These are phyloP conservation scores for Phyllosticta paracitricarpa DNA, from an alignment of 2,329 filamentous ascomycete genomes.

Conservation along the genomic window DNA sequence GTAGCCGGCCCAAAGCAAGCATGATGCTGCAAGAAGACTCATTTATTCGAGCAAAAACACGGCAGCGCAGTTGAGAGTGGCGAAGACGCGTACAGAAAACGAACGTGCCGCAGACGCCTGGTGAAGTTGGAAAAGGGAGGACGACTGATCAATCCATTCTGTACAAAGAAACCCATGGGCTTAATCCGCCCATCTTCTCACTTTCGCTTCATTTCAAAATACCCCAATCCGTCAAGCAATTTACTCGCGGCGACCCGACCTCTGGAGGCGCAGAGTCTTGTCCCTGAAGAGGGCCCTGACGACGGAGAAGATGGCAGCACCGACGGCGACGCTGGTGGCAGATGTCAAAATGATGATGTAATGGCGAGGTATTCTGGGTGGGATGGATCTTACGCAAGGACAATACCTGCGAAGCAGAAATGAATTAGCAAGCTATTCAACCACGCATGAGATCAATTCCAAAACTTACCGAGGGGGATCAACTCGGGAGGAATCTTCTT, in stretches of 20 bases:
- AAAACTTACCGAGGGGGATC: slow-evolving; percentile 74
- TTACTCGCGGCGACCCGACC: slow-evolving; percentile 43
- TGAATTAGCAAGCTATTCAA: slow-evolving; percentile 15
- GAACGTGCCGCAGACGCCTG: slow-evolving; percentile 9
- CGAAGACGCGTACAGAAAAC: slow-evolving; percentile 2
- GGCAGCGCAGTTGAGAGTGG: background rate
- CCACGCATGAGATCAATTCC: slow-evolving; percentile 3
- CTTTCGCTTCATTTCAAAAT: background rate
- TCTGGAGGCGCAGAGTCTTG: slow-evolving; percentile 81
- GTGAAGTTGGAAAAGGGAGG: slow-evolving; percentile 5
- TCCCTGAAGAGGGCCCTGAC: slow-evolving; percentile 74
- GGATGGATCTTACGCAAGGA: slow-evolving; percentile 59
- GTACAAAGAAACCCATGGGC: slow-evolving; percentile 4
- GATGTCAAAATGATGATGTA: slow-evolving; percentile 7
- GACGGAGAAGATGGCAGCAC: slow-evolving; percentile 74
- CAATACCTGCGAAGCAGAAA: slow-evolving; percentile 53
- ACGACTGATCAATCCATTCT: slow-evolving; percentile 14
- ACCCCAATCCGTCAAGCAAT: slow-evolving; percentile 3
- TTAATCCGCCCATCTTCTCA: slow-evolving; percentile 1
- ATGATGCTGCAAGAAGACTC: slow-evolving; percentile 30
- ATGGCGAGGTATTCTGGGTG: background rate
- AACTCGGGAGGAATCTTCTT: slow-evolving; percentile 89
- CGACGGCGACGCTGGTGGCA: slow-evolving; percentile 50
- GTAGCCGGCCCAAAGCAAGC: slow-evolving; percentile 82
- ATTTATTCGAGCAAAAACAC: background rate